A percentile compares a stretch with the other conserved stretches of the same genome.
Conservation (phyloP, 371 early-diverging fungal genomes). For the Syncephalastrum racemosum region DNA sequence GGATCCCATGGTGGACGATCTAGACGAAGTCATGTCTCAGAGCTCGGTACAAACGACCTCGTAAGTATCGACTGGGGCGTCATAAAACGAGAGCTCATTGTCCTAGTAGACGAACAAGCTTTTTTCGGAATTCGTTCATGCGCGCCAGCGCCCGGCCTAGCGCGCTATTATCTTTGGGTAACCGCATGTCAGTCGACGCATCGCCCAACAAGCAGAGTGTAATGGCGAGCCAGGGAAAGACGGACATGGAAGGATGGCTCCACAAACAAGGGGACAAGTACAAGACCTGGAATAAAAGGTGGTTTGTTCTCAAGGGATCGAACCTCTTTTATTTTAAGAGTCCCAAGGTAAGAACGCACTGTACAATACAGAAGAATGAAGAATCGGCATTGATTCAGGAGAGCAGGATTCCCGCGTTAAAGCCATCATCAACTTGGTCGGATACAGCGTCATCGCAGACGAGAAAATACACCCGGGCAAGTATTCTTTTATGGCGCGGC, state of each 20-base stretch:
- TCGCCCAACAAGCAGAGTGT: too few relatives aligned
- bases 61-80: too few relatives aligned
- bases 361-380: neutral
- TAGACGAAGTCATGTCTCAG: too few relatives aligned
- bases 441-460: slow-evolving; percentile 56
- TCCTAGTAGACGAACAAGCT: too few relatives aligned
- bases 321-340: slow-evolving; percentile 62
- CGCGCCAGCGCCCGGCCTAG: too few relatives aligned
- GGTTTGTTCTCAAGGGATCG: slow-evolving; percentile 63
- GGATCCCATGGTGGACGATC: too few relatives aligned
- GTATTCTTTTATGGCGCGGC: slow-evolving; percentile 68
- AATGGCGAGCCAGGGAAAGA: slow-evolving; percentile 7
- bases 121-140: too few relatives aligned
- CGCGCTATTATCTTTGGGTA: too few relatives aligned
- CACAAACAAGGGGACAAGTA: slow-evolving; percentile 64
- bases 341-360: slow-evolving; percentile 43
- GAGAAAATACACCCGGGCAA: slow-evolving; percentile 65
- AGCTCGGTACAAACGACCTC: too few relatives aligned
- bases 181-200: too few relatives aligned
- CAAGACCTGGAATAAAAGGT: slow-evolving; percentile 66
- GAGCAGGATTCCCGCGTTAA: slow-evolving; percentile 53
- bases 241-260: slow-evolving; percentile 64
- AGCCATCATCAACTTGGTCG: slow-evolving; percentile 57
- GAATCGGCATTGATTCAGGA: neutral
- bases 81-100: too few relatives aligned